Evolutionary conservation across 345 rosid genomes (phyloP), one percentile per base, ranked within the genome.

Genomic region (Tarenaya hassleriana): DNA sequence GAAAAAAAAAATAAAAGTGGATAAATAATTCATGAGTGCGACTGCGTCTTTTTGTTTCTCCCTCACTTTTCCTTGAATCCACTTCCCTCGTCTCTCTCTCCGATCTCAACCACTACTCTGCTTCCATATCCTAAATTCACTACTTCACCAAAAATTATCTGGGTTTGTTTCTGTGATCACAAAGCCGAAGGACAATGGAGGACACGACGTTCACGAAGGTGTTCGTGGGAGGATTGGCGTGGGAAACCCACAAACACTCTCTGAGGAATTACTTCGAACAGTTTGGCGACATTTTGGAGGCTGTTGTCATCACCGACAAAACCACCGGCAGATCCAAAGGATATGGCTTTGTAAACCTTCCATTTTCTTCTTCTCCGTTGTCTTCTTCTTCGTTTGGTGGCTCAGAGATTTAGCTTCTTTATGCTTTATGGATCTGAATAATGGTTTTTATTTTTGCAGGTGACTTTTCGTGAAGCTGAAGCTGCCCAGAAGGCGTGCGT

Each of bases 321-420:
- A 86, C 96, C 58, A 82, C 92, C 7, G 98, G 96, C 62, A 87
- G 98, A 83, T 91, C 98, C 77, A 91, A 91, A 67, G 98, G 98
- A 73, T 91, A 91, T 33, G 98, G 98, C 74, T 91, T 91, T 66
- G 98, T 91, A 86, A 2, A 58, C 86, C 34, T 1, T 50, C n/a
- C 39, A 8, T 32, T 39, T 13, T 55, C 6, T 19, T 37, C 16
- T 13, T 20, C 40, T 5, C 52, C 6, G n/a, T n/a, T n/a, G 11
- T 20, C 40, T 7, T 11, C n/a, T 40, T 1, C 10, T 16, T 19
- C n/a, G 29, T 14, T 18, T 3, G 41, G 12, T 0, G 3, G 14
- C 16, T 14, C 46, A 32, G 44, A 13, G 45, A 31, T 37, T 8
- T 4, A n/a, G 31, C 9, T 58, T 39, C 34, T 6, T 17, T 55